Evolutionary conservation across 352 stramenopile genomes (phyloP).

Genomic region (Peronospora belbahrii): DNA sequence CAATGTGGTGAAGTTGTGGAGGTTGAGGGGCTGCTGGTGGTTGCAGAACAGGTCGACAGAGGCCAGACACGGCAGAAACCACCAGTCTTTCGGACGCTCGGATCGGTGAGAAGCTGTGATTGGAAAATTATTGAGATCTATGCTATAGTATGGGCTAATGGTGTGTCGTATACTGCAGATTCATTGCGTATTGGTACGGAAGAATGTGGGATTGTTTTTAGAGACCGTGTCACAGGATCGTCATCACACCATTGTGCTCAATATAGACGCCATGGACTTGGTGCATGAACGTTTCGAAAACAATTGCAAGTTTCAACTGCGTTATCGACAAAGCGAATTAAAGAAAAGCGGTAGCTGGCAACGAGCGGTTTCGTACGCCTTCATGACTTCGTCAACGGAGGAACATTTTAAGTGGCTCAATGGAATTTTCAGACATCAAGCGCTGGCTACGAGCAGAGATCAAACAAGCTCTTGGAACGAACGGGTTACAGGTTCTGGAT

Average conservation of each 20-base stretch:
- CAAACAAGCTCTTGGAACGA: slow-evolving; percentile 2
- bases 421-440: slow-evolving; percentile 22
- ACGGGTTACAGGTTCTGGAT: background rate
- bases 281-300: slow-evolving; percentile 24
- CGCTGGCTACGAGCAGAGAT: background rate
- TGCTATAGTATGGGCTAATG: slow-evolving; percentile 4
- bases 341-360: slow-evolving; percentile 1
- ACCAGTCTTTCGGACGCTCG: slow-evolving; percentile 32
- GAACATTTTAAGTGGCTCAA: slow-evolving; percentile 34
- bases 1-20: slow-evolving; percentile 31
- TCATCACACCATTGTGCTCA: slow-evolving; percentile 27
- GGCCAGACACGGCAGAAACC: background rate
- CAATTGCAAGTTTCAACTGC: slow-evolving; percentile 37
- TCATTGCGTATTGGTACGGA: slow-evolving; percentile 36
- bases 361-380: slow-evolving; percentile 26
- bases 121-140: background rate
- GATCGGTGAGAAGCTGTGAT: slow-evolving; percentile 27
- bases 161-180: slow-evolving; percentile 27
- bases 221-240: slow-evolving; percentile 35
- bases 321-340: slow-evolving; percentile 1
- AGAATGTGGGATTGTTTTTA: slow-evolving; percentile 26
- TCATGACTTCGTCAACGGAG: slow-evolving; percentile 23
- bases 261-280: slow-evolving; percentile 34
- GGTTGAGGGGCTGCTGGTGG: slow-evolving; percentile 38
- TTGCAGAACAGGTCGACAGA: slow-evolving; percentile 37